Conservation (phyloP, 495 filamentous ascomycete species). For the Penicillium simplicissimum region DNA sequence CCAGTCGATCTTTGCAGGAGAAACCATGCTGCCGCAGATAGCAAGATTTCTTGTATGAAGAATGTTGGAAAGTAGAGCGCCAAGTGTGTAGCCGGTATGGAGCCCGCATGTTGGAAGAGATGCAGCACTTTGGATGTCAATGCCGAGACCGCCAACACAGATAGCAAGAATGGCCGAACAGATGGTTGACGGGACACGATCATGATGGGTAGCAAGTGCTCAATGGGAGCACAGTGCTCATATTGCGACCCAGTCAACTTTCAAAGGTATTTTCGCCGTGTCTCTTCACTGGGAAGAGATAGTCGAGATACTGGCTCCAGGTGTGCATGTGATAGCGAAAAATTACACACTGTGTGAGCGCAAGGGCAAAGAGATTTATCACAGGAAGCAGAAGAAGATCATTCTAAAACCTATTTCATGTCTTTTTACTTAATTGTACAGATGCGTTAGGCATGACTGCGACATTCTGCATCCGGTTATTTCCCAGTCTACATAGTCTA, state of each 20-base stretch:
- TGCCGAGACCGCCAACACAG: slow-evolving; percentile 21
- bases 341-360: not conserved
- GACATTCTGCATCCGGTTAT: not conserved
- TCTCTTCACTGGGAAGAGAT: not conserved
- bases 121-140: slow-evolving; percentile 25
- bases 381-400: not conserved
- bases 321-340: not conserved
- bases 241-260: not conserved
- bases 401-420: not conserved
- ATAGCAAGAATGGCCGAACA: slow-evolving; percentile 21
- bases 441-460: not conserved
- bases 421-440: not conserved
- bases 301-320: not conserved
- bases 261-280: no score
- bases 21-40: slow-evolving; percentile 18
- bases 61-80: slow-evolving; percentile 28
- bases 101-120: slow-evolving; percentile 25
- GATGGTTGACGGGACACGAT: slow-evolving; percentile 15
- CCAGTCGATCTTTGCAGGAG: slow-evolving; percentile 18
- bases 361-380: not conserved
- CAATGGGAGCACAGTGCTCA: not conserved
- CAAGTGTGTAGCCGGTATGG: slow-evolving; percentile 10
- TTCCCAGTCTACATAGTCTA: not conserved
- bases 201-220: slow-evolving; percentile 13
- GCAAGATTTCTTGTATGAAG: slow-evolving; percentile 23